Percentiles rank a stretch among this genome's conserved stretches.
phyloP scores from a whole-genome alignment of 2,329 filamentous ascomycete species.

The Metarhizium humberi region DNA sequence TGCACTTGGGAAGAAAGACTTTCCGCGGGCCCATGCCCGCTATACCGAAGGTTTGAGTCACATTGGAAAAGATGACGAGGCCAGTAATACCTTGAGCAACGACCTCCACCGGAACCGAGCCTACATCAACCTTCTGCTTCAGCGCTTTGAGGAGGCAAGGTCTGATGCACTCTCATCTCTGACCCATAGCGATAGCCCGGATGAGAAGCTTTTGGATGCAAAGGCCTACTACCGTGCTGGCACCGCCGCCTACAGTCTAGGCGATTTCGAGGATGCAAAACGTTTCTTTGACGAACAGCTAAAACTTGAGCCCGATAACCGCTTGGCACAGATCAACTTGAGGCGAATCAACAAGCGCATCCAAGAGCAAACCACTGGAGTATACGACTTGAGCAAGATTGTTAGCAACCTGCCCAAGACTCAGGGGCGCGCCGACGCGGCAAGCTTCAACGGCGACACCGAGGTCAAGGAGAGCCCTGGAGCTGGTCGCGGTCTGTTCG shows the following conservation, averaged over 20 bases:
- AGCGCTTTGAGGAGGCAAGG: conserved; percentile 21
- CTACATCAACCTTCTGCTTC: conserved; percentile 20
- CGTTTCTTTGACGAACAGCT: conserved; percentile 14
- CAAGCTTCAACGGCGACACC: conserved; percentile 17
- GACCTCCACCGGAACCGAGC: conserved; percentile 24
- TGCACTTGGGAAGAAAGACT: conserved; percentile 15
- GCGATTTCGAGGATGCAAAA: conserved; percentile 15
- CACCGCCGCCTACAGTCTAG: conserved; percentile 18
- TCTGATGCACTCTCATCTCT: conserved; percentile 21
- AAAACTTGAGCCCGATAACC: conserved; percentile 15
- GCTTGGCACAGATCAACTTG: conserved; percentile 11
- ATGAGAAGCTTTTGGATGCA: conserved; percentile 14
- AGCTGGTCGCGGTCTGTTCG: conserved; percentile 28
- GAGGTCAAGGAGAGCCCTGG: conserved; percentile 12
- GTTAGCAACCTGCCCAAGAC: conserved; percentile 12
- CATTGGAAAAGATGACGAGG: not conserved
- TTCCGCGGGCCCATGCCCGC: conserved; percentile 11
- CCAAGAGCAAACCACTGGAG: conserved; percentile 13
- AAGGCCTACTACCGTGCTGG: conserved; percentile 25
- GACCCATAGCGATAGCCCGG: conserved; percentile 6
- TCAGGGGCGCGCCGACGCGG: conserved; percentile 20
- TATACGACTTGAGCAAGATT: conserved; percentile 15
- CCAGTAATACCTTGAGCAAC: conserved; percentile 12
- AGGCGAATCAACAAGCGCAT: conserved; percentile 13
- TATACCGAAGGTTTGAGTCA: conserved; percentile 18